Conservation (phyloP, 331 rosid species). For the Dryas integrifolia region DNA sequence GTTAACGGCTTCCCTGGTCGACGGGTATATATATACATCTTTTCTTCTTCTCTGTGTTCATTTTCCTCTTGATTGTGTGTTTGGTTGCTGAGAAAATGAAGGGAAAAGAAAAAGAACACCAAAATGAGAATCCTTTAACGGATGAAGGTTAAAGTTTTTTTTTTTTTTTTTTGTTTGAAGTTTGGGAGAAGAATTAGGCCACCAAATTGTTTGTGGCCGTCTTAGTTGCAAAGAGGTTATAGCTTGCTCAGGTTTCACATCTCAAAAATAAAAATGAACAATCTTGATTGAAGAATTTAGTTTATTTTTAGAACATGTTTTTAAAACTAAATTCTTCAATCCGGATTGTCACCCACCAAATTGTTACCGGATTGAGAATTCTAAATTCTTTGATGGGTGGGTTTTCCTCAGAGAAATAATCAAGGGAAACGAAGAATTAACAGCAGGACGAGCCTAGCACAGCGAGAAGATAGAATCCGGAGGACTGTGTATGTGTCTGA, state of each 20-base stretch:
- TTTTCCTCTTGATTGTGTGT: conserved; percentile 8
- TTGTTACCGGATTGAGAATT: neutral
- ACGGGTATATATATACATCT: conserved; percentile 20
- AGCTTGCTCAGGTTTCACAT: too few species aligned
- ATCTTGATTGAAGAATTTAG: neutral
- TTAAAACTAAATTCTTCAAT: neutral
- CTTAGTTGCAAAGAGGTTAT: too few species aligned
- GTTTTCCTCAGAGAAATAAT: conserved; percentile 27
- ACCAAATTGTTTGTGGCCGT: neutral
- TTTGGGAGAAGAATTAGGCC: conserved; percentile 4
- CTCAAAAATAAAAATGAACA: too few species aligned
- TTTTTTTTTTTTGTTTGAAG: neutral
- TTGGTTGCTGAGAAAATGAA: neutral
- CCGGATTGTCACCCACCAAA: too few species aligned
- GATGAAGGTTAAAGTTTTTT: too few species aligned
- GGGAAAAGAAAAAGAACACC: neutral
- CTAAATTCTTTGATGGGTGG: neutral
- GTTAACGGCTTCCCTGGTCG: conserved; percentile 28
- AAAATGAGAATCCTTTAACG: too few species aligned
- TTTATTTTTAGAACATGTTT: neutral
- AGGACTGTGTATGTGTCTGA: conserved; percentile 45
- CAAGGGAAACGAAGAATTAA: conserved; percentile 39
- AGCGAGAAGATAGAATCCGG: conserved; percentile 39
- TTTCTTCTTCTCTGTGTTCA: neutral
- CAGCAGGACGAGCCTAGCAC: conserved; percentile 41